phyloP scores from a whole-genome alignment of 1,284 basidiomycete species.

The Erythrobasidium hasegawianum region DNA sequence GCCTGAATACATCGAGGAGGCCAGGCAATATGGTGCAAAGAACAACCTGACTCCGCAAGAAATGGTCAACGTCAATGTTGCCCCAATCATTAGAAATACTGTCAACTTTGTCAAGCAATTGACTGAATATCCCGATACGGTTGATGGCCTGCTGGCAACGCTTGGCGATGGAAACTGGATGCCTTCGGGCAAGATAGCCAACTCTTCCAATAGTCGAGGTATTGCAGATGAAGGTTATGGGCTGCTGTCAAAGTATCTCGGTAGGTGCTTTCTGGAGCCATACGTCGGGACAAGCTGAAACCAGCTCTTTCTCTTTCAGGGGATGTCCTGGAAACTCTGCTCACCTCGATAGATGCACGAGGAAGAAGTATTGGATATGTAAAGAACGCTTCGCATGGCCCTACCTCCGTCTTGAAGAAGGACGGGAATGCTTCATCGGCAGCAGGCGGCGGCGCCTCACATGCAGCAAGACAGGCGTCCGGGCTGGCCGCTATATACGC shows the following conservation, averaged over 20 bases:
- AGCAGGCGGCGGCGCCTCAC: background rate
- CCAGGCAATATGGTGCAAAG: constrained; percentile 42
- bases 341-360: constrained; percentile 41
- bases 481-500: constrained; percentile 45
- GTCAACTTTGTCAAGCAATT: constrained; percentile 46
- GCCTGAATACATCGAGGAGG: constrained; percentile 46
- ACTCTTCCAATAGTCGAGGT: background rate
- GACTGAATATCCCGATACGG: constrained; percentile 43
- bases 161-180: constrained; percentile 48
- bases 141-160: constrained; percentile 43
- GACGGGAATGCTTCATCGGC: background rate
- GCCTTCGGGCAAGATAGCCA: constrained; percentile 24
- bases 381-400: background rate
- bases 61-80: constrained; percentile 37
- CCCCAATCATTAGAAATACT: constrained; percentile 40
- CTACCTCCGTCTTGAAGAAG: background rate
- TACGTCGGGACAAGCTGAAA: too few relatives aligned
- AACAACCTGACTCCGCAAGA: constrained; percentile 38
- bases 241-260: constrained; percentile 38
- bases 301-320: constrained; percentile 23
- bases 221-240: constrained; percentile 34
- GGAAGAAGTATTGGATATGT: constrained; percentile 34
- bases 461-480: constrained; percentile 3
- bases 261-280: constrained; percentile 15
- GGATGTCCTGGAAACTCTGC: constrained; percentile 41